Evolutionary conservation across 2,329 filamentous ascomycete species (phyloP).

Genomic region (Aspergillus calidoustus): DNA sequence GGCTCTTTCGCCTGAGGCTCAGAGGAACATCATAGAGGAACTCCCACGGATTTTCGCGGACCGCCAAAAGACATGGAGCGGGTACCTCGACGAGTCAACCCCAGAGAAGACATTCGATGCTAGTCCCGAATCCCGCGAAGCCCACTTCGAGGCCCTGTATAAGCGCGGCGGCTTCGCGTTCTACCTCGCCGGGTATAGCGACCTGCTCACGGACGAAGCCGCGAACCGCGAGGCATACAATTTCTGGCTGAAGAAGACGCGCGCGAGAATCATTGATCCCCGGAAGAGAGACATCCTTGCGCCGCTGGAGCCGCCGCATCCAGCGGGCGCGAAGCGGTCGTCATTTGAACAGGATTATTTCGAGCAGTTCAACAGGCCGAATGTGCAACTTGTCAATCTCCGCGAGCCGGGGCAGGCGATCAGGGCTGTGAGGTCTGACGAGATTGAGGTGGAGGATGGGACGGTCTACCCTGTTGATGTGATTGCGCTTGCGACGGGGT

Average conservation of each 20-base stretch:
- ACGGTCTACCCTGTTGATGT: slow-evolving; percentile 43
- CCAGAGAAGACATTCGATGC: slow-evolving; percentile 59
- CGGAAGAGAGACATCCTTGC: slow-evolving; percentile 58
- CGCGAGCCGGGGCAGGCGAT: slow-evolving; percentile 51
- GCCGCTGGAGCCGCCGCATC: slow-evolving; percentile 58
- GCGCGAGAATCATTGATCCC: slow-evolving; percentile 56
- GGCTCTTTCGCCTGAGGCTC: not conserved
- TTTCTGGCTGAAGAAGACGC: slow-evolving; percentile 61
- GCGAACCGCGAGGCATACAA: slow-evolving; percentile 60
- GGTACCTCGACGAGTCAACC: slow-evolving; percentile 57
- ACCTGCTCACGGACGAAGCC: slow-evolving; percentile 51
- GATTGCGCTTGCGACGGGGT: slow-evolving; percentile 48
- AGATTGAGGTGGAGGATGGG: slow-evolving; percentile 47
- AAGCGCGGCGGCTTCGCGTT: slow-evolving; percentile 58
- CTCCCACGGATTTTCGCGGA: slow-evolving; percentile 57
- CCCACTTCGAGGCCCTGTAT: slow-evolving; percentile 56
- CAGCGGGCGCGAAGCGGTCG: slow-evolving; percentile 59
- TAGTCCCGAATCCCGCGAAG: too few relatives aligned
- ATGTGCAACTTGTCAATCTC: slow-evolving; percentile 54
- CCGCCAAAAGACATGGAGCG: slow-evolving; percentile 59
- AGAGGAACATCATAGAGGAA: slow-evolving; percentile 36
- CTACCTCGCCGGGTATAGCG: slow-evolving; percentile 58
- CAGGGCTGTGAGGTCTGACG: slow-evolving; percentile 41
- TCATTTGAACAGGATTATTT: slow-evolving; percentile 57
- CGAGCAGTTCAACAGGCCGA: slow-evolving; percentile 53